Base-by-base conservation (phyloP, 2,329 filamentous ascomycete species). In the Neofusicoccum parvum region DNA sequence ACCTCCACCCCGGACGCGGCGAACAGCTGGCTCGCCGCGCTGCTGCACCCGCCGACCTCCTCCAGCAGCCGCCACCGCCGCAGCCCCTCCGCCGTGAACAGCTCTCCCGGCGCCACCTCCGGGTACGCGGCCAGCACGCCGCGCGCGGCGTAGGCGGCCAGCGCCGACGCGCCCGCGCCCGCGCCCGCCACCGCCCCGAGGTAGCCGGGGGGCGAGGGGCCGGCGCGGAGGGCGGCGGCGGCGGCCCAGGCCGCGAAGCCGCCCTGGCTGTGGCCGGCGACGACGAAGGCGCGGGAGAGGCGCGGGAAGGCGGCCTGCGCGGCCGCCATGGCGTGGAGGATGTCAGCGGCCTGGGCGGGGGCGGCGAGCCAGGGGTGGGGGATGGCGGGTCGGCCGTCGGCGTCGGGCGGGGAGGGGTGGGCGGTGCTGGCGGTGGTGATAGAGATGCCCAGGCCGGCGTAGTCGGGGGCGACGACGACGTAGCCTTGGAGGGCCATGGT, bases 221-320 rank as follows among this genome's bases (percentile, higher is more conserved):
- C 4, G 17, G 17, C 3, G 12, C 15, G 2, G n/a, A 32, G 4
- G 9, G 11, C 5, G 17, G 34, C 20, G 2, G 67, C 66, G 36
- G 73, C 67, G 3, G 71, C 72, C 82, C 82, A 85, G 0, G 79
- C 78, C 0, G 75, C 78, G 1, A 75, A 76, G 7, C 81, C 82
- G 23, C 82, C 83, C 70, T 85, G 80, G 11, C 77, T 81, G 66
- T 83, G 80, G 7, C 82, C 81, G 68, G 82, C 76, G 27, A 77
- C 73, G 15, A 83, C 79, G 64, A 83, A 86, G 0, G 78, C 68
- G 1, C 70, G 73, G 1, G 80, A 69, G 1, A 71, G 68, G 1
- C 70, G 70, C 0, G 79, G 72, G 65, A 83, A 85, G 0, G 80
- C 80, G 12, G 67, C 67, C 14, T 74, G 75, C 0, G 81, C 81